Base-by-base conservation (phyloP, 78 protist species). In the Dictyostelium firmibasis region DNA sequence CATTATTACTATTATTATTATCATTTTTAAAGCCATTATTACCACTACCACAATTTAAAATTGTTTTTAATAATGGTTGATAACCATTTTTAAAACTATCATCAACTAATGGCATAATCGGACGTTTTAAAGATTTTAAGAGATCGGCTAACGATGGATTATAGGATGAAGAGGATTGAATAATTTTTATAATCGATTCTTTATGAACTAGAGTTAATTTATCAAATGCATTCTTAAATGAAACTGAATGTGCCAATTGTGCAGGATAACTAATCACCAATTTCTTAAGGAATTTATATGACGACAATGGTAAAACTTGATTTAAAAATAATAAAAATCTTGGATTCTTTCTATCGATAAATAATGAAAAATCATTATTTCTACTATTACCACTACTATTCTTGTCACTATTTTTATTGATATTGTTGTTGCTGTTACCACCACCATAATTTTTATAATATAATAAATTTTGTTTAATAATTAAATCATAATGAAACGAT, bases 271-370 rank as follows among this genome's bases (percentile, higher is more conserved):
- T 75, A 20, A 75, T 0, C 2, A 75, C 47, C 7, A 75, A 75
- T 75, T 75, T 75, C 81, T 75, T 75, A 35, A 75, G 35, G 36
- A 75, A 75, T 75, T 75, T 75, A 75, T 36, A 75, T 33, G 81
- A 36, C 20, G 57, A 75, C 20, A 75, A 36, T 18, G 81, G 47
- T 75, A 75, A 75, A 75, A 75, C 81, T 36, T 75, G 81, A 75
- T 75, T 36, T 36, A 75, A 75, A 35, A 36, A 75, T 36, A 36
- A 20, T 29, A 75, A 36, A 75, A 75, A 36, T 20, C 47, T 75
- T 36, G 41, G 41, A 36, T 75, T 36, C n/a, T 33, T 27, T 36
- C 81, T 29, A 75, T 75, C 81, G 20, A 75, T 36, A 75, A 75
- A 75, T 20, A 75, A 36, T 75, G 81, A 36, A 36, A 75, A 75